phyloP scores from a whole-genome alignment of 2,329 filamentous ascomycete genomes.

The Ascochyta clinopodiicola region DNA sequence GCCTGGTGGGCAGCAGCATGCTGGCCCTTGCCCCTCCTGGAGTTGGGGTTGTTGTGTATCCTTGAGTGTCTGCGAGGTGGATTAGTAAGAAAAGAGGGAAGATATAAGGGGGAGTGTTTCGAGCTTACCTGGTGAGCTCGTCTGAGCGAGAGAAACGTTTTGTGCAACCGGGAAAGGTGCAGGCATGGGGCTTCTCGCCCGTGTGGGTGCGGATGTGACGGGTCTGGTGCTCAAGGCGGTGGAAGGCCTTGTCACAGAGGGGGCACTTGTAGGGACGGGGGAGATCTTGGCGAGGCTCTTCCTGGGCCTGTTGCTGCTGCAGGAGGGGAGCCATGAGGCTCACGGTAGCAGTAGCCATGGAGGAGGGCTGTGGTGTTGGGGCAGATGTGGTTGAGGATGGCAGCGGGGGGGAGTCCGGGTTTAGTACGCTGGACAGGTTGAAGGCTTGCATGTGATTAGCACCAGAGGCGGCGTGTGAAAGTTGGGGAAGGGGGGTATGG shows the following conservation, averaged over 20 bases:
- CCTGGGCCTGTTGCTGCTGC: conserved; percentile 60
- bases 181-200: conserved; percentile 96
- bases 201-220: conserved; percentile 96
- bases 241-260: conserved; percentile 97
- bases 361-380: conserved; percentile 18
- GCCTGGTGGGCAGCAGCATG: conserved; percentile 65
- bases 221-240: conserved; percentile 93
- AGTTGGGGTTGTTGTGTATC: conserved; percentile 99
- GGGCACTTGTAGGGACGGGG: conserved; percentile 98
- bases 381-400: conserved; percentile 10
- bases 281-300: conserved; percentile 77
- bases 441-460: conserved; percentile 50
- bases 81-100: conserved; percentile 13
- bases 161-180: conserved; percentile 92
- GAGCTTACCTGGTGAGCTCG: conserved; percentile 71
- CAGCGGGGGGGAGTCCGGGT: conserved; percentile 38
- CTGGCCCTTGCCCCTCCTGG: conserved; percentile 87
- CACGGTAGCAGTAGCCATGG: conserved; percentile 55
- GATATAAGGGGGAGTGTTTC: too few relatives aligned
- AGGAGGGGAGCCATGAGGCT: conserved; percentile 62
- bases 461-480: conserved; percentile 45
- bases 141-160: conserved; percentile 97
- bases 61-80: conserved; percentile 75
- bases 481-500: conserved; percentile 44
- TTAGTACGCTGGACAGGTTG: conserved; percentile 48